Base-by-base conservation (phyloP, 139 green algal genomes). In the Chlorella sp. region DNA sequence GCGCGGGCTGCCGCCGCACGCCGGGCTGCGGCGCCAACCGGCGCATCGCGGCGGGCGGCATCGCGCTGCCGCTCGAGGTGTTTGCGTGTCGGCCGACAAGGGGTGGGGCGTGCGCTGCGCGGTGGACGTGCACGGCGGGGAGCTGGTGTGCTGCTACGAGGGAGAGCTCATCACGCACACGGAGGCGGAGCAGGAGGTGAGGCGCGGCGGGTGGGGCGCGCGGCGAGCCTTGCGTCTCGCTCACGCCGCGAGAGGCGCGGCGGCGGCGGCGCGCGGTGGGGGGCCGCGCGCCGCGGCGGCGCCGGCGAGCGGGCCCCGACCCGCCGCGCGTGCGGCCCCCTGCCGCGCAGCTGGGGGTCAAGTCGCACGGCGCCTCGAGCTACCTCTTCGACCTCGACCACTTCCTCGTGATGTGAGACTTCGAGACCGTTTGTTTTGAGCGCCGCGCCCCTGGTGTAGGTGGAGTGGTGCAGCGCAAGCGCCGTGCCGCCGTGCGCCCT, bases 51-150 rank as follows among this genome's bases (percentile, higher is more conserved):
- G n/a, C n/a, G 21, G 11, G 61, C 0, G 88, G 89, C 60, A 64
- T 93, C 53, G 19, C 27, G 4, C 71, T 87, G 70, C 88, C 87
- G 0, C 82, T 94, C 53, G 88, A 94, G 82, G 73, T 94, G 40
- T 93, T 92, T 77, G 83, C 83, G 53, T 92, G 31, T 3, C 84
- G 3, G 27, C n/a, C n/a, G 36, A 38, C 48, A 74, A 83, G 31
- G 89, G 89, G 1, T 94, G 85, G 85, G 90, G 89, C 1, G 74
- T 94, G 75, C 87, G 89, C 59, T 92, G 84, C 77, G 23, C 73
- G 4, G 63, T 68, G 42, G 40, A 69, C 63, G 77, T 94, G 38
- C 56, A 61, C 0, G 63, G 66, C 1, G 90, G 90, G 55, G 51
- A 67, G 19, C 88, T 93, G 51, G 62, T 94, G 33, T 84, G 76